These are phyloP conservation scores for Suillus spraguei DNA, from an alignment of 768 basidiomycete species.

Conservation along the genomic window DNA sequence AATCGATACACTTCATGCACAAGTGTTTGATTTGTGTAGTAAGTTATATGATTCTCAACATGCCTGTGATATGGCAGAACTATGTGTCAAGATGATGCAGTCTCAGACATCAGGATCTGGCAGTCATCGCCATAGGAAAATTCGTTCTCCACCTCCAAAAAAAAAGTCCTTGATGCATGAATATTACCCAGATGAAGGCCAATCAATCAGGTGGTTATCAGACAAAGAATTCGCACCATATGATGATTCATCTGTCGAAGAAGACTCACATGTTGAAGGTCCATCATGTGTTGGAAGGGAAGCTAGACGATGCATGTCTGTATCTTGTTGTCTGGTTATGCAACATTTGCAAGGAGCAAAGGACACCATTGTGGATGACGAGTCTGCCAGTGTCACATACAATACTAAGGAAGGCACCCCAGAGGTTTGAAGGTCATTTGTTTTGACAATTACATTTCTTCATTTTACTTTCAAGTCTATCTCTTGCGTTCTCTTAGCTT, in stretches of 20 bases:
- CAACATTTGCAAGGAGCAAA: not conserved
- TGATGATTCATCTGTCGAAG: not conserved
- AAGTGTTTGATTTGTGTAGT: constrained; percentile 5
- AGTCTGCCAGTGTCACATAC: no score
- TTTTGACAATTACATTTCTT: not conserved
- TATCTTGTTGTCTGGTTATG: no score
- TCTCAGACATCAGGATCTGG: not conserved
- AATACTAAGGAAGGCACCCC: no score
- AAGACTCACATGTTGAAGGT: not conserved
- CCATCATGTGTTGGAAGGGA: not conserved
- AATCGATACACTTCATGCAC: constrained; percentile 22
- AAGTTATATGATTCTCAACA: not conserved
- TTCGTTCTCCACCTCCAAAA: not conserved
- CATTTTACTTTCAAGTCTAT: no score
- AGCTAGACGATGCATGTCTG: not conserved
- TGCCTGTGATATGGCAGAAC: not conserved
- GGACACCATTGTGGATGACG: not conserved
- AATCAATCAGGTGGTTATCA: not conserved
- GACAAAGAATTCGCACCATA: not conserved
- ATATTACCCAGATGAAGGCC: not conserved
- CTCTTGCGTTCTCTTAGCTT: no score
- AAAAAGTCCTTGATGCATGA: not conserved
- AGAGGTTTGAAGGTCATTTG: no score
- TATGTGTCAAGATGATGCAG: not conserved
- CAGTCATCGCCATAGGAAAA: not conserved